Evolutionary conservation across 495 filamentous ascomycete genomes (phyloP), one percentile per base, ranked within the genome.

Genomic region (Talaromyces thailandensis): DNA sequence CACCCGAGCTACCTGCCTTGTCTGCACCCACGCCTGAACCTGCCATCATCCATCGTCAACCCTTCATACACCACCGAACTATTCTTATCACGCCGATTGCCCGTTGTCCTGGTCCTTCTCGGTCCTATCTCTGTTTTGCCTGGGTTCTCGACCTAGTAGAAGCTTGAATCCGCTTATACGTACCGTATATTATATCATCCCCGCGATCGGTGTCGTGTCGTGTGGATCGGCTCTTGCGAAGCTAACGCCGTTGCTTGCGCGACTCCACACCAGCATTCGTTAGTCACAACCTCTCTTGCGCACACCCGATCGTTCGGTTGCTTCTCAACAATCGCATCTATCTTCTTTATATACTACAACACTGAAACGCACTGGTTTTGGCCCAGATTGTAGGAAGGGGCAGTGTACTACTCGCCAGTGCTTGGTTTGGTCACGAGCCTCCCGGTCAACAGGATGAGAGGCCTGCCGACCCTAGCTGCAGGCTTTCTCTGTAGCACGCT

Each of bases 401-500:
- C n/a, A 28, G 25, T 14, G 14, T 8, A 28, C 50, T 28, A 24
- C 28, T 53, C 9, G n/a, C 56, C 56, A 48, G 43, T 48, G 12
- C 43, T 35, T 29, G 37, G 59, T 40, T 18, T 51, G 59, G 59
- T 50, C 59, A 61, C 59, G 45, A 61, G 59, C 45, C 40, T 2
- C 43, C 43, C 9, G 43, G 43, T 32, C 48, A 51, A 48, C 61
- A 66, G 63, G 23, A 81, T 81, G 76, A 73, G 74, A 68, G 70
- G 68, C 63, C 62, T 69, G 62, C 67, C 64, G 61, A 64, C 16
- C 63, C 69, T 64, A 55, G 55, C 73, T 40, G 67, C 69, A 35
- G 66, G 68, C 48, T 66, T 78, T 57, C 67, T 70, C 70, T 68
- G 63, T 63, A 66, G 76, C 61, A 56, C 64, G 37, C 60, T 68